Evolutionary conservation across 2,329 filamentous ascomycete genomes (phyloP), one percentile per base, ranked within the genome.

Genomic region (Colletotrichum ledebouriae): DNA sequence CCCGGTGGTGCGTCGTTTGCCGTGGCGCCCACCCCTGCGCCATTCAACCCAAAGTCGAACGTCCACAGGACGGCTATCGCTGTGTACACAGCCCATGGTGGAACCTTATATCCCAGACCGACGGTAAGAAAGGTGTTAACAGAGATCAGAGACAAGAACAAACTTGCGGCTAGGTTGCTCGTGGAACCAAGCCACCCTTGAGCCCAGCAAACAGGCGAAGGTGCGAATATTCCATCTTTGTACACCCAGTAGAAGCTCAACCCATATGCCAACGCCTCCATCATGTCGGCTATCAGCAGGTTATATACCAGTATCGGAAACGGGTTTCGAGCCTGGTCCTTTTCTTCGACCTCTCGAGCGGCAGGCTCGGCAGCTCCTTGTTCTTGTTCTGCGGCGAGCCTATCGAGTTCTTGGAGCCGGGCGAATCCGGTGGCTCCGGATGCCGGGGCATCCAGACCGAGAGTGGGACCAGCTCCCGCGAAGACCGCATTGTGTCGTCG

Each of bases 251-350:
- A 79, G 41, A 83, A 82, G 68, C 86, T 88, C 50, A 89, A 76
- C 22, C 88, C 69, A 72, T 89, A 89, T 1, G 85, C 83, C 4
- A 84, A 71, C 6, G 85, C 80, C 74, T 89, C 87, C 72, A 88
- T 85, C 25, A 89, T 81, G 72, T 90, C 87, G 34, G 87, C 87
- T 60, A 87, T 76, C 3, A 89, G 76, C 12, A 89, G 83, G 73
- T 89, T 89, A 75, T 87, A 85, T 63, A 89, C 84, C 4, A 89
- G 79, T 3, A 89, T 80, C 15, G 89, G 79, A 72, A 89, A 89
- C 73, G 89, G 87, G 69, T 87, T 89, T 11, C 44, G 50, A 10
- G 42, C 7, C 33, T 57, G 20, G 4, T 4, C 13, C 6, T 22
- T 41, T 12, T 59, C 62, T 6, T 25, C 44, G 7, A 42, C 3